phyloP scores from a whole-genome alignment of 2,329 filamentous ascomycete species.

The Apiospora pterosperma region DNA sequence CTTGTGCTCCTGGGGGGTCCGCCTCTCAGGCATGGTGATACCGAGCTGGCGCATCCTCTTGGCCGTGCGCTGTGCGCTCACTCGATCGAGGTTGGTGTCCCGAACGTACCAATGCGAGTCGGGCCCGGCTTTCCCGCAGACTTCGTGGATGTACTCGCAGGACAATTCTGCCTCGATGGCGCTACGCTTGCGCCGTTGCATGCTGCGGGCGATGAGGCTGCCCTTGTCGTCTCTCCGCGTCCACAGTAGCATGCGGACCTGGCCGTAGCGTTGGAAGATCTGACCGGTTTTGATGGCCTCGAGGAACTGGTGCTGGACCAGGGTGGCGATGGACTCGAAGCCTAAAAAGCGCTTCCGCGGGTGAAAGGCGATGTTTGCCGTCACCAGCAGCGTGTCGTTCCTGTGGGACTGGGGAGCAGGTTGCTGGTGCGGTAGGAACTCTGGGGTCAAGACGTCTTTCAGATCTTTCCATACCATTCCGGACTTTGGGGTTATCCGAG shows the following conservation, averaged over 20 bases:
- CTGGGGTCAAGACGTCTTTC: slow-evolving; percentile 45
- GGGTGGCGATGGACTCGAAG: slow-evolving; percentile 54
- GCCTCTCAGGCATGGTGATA: slow-evolving; percentile 39
- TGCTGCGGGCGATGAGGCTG: slow-evolving; percentile 55
- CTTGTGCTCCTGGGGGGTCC: slow-evolving; percentile 34
- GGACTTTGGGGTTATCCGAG: slow-evolving; percentile 50
- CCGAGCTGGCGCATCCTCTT: slow-evolving; percentile 44
- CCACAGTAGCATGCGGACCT: slow-evolving; percentile 78
- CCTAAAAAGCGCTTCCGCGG: slow-evolving; percentile 46
- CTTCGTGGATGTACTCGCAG: slow-evolving; percentile 56
- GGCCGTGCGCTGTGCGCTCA: slow-evolving; percentile 37
- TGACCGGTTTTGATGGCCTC: slow-evolving; percentile 52
- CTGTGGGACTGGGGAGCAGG: slow-evolving; percentile 38
- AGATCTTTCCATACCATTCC: slow-evolving; percentile 62
- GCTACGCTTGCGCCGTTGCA: slow-evolving; percentile 52
- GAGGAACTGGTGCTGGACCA: slow-evolving; percentile 62
- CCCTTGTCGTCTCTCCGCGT: slow-evolving; percentile 57
- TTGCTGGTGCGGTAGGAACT: slow-evolving; percentile 53
- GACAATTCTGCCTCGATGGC: slow-evolving; percentile 58
- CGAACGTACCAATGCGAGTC: slow-evolving; percentile 30
- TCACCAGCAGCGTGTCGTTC: slow-evolving; percentile 73
- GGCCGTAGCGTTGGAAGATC: slow-evolving; percentile 72
- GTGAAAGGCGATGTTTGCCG: slow-evolving; percentile 61
- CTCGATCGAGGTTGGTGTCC: slow-evolving; percentile 45
- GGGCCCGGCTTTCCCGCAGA: slow-evolving; percentile 42